Conservation (phyloP, 2,329 filamentous ascomycete genomes). For the Shiraia bambusicola region DNA sequence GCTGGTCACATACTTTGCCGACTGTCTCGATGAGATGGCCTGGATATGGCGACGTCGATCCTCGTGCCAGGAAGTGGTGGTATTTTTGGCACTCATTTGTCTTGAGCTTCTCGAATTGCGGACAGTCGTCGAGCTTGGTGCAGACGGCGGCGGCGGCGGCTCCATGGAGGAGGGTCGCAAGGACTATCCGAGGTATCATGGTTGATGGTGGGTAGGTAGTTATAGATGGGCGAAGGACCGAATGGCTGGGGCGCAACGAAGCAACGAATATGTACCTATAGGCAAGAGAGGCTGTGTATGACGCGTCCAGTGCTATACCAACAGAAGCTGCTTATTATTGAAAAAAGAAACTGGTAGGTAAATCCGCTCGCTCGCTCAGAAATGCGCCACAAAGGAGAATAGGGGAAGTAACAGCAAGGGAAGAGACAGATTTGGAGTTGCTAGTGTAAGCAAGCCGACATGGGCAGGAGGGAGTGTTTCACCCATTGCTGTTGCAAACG, state of each 20-base stretch:
- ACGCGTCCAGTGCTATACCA: no score
- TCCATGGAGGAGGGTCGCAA: conserved; percentile 21
- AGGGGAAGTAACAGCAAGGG: conserved; percentile 1
- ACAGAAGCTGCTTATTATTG: not conserved
- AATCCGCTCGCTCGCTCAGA: no score
- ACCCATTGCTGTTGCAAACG: conserved; percentile 5
- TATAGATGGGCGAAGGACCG: conserved; percentile 1
- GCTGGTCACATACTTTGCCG: conserved; percentile 25
- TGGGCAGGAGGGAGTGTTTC: not conserved
- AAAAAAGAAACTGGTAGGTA: not conserved
- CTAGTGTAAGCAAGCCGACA: not conserved
- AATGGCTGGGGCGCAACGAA: conserved; percentile 1
- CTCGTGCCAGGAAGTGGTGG: conserved; percentile 29
- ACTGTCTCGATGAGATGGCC: conserved; percentile 31
- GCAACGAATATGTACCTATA: not conserved
- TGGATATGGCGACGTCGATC: conserved; percentile 30
- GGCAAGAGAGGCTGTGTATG: not conserved
- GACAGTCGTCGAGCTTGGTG: conserved; percentile 31
- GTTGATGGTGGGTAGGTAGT: conserved; percentile 1
- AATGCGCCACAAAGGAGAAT: not conserved
- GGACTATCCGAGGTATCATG: conserved; percentile 23
- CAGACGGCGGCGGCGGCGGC: conserved; percentile 22
- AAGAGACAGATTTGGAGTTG: not conserved
- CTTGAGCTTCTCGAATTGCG: conserved; percentile 24
- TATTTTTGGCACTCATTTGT: conserved; percentile 27